Evolutionary conservation across 176 grass and related monocot genomes (phyloP), one percentile per base, ranked within the genome.

Genomic region (Avena atlantica): DNA sequence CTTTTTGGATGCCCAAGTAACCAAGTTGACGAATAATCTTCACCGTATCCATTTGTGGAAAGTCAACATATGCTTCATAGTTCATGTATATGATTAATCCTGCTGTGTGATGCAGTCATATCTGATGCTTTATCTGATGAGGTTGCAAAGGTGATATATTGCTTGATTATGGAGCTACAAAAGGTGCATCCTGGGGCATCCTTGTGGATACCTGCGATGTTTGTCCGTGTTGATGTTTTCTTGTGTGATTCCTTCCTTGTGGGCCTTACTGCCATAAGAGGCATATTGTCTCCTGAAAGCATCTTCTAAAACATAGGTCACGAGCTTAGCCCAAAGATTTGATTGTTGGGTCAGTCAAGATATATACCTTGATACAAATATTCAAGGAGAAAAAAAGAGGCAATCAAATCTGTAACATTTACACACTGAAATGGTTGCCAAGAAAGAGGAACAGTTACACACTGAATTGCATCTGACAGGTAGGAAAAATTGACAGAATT

Each of bases 81-180:
- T 34, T 56, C 23, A 9, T 76, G 37, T 67, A 51, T 89, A 51
- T 89, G 70, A 11, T 50, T 85, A 57, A 81, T 81, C 81, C n/a
- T 64, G 49, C 8, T 63, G 64, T 79, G 64, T 20, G 23, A 21
- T 73, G 79, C 9, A 78, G 53, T 78, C 51, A 74, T n/a, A 81
- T 45, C 11, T 53, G 60, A 76, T 86, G 78, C 40, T 37, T 76
- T 47, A 65, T 51, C 44, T 55, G 75, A 70, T 72, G 55, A 4
- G 17, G 8, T 21, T 52, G 55, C 19, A 80, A 80, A 79, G 67
- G 11, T 74, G 45, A 9, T 75, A 42, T 53, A 21, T 79, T 76
- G 49, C 24, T 86, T 47, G 76, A 36, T 78, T 78, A 16, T 58
- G 24, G 21, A 72, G 12, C 4, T 48, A 5, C 36, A n/a, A 61